A percentile compares a stretch with the other conserved stretches of the same genome.
phyloP scores from a whole-genome alignment of 2,329 filamentous ascomycete genomes.

The Colletotrichum lindemuthianum region DNA sequence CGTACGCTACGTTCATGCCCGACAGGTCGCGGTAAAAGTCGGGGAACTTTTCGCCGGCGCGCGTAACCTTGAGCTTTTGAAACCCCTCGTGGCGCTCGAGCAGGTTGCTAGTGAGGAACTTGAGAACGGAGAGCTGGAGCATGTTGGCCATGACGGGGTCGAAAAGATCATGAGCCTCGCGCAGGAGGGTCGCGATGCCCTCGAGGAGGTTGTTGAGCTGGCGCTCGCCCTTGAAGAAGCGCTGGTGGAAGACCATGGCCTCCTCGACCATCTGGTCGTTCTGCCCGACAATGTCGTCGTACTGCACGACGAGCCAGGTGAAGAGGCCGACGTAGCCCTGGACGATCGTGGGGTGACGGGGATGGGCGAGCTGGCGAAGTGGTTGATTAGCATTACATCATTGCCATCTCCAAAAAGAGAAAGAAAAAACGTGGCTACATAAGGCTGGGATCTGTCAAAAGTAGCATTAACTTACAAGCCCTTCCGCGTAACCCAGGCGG shows the following conservation, averaged over 20 bases:
- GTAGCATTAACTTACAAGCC: constrained; percentile 27
- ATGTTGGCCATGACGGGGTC: constrained; percentile 37
- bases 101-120: constrained; percentile 39
- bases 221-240: constrained; percentile 37
- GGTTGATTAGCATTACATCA: constrained; percentile 17
- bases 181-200: constrained; percentile 29
- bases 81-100: constrained; percentile 38
- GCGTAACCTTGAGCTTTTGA: constrained; percentile 35
- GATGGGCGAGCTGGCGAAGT: constrained; percentile 37
- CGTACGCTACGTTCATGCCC: constrained; percentile 38
- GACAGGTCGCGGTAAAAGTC: constrained; percentile 38
- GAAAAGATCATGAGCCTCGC: constrained; percentile 37
- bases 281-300: constrained; percentile 38
- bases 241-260: constrained; percentile 34
- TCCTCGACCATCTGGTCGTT: constrained; percentile 37
- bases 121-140: constrained; percentile 37
- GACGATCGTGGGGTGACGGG: constrained; percentile 34
- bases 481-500: constrained; percentile 36
- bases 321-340: constrained; percentile 39
- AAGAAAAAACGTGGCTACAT: not conserved
- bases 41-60: constrained; percentile 36
- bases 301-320: constrained; percentile 39
- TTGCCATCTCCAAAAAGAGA: not conserved
- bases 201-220: constrained; percentile 38
- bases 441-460: not conserved